Conservation (phyloP, 2,329 filamentous ascomycete genomes). For the Fusarium aywerte region DNA sequence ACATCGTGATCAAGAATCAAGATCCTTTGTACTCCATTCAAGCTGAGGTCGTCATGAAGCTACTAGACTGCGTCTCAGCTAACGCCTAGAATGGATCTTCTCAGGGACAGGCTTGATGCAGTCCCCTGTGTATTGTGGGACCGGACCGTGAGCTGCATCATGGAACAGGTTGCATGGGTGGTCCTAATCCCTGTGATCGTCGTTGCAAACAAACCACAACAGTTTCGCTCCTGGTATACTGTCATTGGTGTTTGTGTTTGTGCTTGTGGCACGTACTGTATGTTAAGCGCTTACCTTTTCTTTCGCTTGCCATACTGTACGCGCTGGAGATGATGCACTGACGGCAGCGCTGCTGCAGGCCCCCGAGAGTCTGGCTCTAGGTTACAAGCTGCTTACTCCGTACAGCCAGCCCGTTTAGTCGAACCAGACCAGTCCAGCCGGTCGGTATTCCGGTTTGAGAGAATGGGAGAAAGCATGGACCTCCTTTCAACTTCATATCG, state of each 20-base stretch:
- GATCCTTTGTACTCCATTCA: neutral
- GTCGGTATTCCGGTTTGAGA: constrained; percentile 15
- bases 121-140: constrained; percentile 31
- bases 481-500: constrained; percentile 2
- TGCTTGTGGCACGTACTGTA: constrained; percentile 8
- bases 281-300: constrained; percentile 3
- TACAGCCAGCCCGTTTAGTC: constrained; percentile 9
- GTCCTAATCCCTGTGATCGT: constrained; percentile 25
- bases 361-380: constrained; percentile 23
- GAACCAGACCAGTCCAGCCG: constrained; percentile 1
- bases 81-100: constrained; percentile 18
- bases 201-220: constrained; percentile 29
- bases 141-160: constrained; percentile 31
- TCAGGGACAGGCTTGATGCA: constrained; percentile 21
- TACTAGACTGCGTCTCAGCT: constrained; percentile 26
- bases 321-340: constrained; percentile 17
- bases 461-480: constrained; percentile 17
- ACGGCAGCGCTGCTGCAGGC: constrained; percentile 30
- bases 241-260: constrained; percentile 28
- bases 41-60: constrained; percentile 20
- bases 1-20: constrained; percentile 4
- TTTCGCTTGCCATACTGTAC: constrained; percentile 12
- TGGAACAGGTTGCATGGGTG: constrained; percentile 23
- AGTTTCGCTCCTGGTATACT: constrained; percentile 22
- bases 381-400: constrained; percentile 8